Evolutionary conservation across 257 asterid genomes (phyloP), one percentile per base, ranked within the genome.

Genomic region (Rehmannia glutinosa): DNA sequence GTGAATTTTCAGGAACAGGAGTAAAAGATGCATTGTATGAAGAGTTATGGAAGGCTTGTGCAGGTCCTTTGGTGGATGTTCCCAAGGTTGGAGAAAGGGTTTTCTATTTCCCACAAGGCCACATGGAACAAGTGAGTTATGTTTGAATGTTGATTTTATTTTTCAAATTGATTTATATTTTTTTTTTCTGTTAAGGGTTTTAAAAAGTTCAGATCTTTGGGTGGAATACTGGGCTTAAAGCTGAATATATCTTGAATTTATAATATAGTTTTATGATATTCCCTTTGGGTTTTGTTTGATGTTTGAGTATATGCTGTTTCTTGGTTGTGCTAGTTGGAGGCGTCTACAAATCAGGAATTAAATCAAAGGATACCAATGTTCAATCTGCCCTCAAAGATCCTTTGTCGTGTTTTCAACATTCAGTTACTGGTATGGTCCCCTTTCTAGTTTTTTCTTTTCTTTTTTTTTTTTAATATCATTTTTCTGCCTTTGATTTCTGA

Each of bases 101-200:
- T 61, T 94, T 81, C 73, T 94, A 94, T 79, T 94, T 94, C 35
- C 97, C 97, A 15, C 99, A 94, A 71, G 99, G 99, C n/a, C 99
- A 87, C 75, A 90, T 94, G 96, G 99, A 94, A 47, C 99, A 94
- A 78, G 99, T 93, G 69, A 76, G 90, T 66, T 15, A 19, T 66
- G 35, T 32, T 49, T 76, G 69, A 32, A 36, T 73, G 24, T 72
- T 47, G 23, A 45, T 19, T 16, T 23, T 13, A 32, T 24, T 25
- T 7, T 6, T 53, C n/a, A n/a, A n/a, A n/a, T n/a, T n/a, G n/a
- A 35, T 2, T 16, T 21, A 16, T 42, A 1, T 30, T 8, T 12
- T 25, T 54, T 9, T 8, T 19, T 52, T 58, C 47, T 7, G 7
- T 13, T 43, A 54, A 72, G 43, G 62, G 38, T 35, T 24, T 53